Evolutionary conservation across 2,329 filamentous ascomycete genomes (phyloP), one percentile per base, ranked within the genome.

Genomic region (Aaosphaeria arxii): DNA sequence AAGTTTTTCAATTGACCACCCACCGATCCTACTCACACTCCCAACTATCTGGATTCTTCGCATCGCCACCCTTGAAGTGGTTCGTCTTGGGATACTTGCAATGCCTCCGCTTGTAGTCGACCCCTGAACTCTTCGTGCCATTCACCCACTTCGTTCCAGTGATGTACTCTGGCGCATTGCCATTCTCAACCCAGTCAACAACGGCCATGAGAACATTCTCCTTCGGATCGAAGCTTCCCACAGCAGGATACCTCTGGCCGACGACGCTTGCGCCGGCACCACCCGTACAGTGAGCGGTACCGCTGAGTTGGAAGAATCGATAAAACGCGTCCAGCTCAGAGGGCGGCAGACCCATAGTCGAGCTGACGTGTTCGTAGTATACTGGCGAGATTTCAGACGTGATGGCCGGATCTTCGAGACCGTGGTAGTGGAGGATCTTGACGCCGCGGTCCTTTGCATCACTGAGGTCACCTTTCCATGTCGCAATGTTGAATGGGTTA

Each of bases 301-400:
- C 81, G 48, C 61, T 76, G 60, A 76, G 76, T 31, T 71, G 71
- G 67, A 83, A 82, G 61, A 72, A 76, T 42, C 79, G 72, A 53
- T 78, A 75, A 50, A 76, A 77, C 1, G 62, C 56, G 47, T 77
- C 74, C 5, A 77, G 57, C 46, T 71, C 50, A 0, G 50, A 42
- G 1, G 60, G 43, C 0, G 62, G 51, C 0, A 68, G 55, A 3
- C 59, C 53, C 74, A 79, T 77, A 0, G 72, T 76, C 29, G 61
- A n/a, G 3, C 67, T 62, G 4, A 78, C 73, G 41, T 77, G 68
- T 42, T 77, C 64, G 61, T 79, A 79, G 68, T 79, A 79, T 9
- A 73, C 61, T 7, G 72, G 69, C 9, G 70, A 74, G 55, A 74
- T 77, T 9, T 72, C 70, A 11, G 67, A 71, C 11, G 70, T 66